phyloP scores from a whole-genome alignment of 2,329 filamentous ascomycete species.

The Fonsecaea multimorphosa region DNA sequence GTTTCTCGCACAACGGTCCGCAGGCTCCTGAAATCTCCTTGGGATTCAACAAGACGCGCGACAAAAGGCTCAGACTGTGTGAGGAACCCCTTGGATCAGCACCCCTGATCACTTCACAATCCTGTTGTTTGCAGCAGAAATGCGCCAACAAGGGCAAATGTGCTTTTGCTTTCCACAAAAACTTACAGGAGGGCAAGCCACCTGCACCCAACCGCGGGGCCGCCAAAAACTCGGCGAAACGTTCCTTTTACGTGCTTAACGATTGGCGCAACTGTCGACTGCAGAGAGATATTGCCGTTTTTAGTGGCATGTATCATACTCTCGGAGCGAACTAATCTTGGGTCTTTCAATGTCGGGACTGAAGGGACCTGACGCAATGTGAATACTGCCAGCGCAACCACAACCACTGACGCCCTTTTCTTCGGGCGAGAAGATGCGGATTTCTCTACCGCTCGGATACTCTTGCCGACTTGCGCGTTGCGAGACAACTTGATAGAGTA shows the following conservation, averaged over 20 bases:
- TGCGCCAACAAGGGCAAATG: background rate
- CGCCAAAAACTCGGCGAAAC: slow-evolving; percentile 8
- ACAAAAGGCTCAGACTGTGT: background rate
- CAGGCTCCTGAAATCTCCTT: background rate
- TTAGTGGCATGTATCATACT: background rate
- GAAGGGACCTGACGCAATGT: background rate
- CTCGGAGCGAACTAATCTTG: background rate
- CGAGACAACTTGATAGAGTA: background rate
- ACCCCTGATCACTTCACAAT: background rate
- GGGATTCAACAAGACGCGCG: background rate
- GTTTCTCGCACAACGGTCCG: background rate
- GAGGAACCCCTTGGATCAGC: background rate
- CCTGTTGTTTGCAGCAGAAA: background rate
- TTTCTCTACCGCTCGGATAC: background rate
- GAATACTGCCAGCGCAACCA: background rate
- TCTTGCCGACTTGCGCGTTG: background rate
- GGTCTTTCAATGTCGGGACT: background rate
- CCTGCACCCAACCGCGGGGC: background rate
- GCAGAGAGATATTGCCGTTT: background rate
- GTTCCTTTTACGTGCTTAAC: slow-evolving; percentile 14
- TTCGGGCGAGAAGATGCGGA: background rate
- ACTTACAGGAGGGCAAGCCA: background rate
- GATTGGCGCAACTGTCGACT: slow-evolving; percentile 8
- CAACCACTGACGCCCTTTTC: background rate
- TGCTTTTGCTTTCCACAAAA: background rate